phyloP scores from a whole-genome alignment of 352 stramenopile species.

The Paralagenidium karlingii region DNA sequence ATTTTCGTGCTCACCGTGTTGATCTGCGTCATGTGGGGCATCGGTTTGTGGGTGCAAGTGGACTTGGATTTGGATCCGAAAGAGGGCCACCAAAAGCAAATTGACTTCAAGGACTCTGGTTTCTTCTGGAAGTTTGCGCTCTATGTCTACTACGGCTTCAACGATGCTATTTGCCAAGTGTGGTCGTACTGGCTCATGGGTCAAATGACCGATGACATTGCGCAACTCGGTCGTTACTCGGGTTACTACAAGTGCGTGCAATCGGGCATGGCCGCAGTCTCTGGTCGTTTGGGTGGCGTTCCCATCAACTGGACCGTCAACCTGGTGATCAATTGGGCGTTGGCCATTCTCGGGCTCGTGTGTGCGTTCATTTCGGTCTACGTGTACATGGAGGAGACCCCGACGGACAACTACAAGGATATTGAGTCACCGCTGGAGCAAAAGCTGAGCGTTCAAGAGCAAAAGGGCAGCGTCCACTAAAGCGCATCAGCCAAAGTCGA shows the following conservation, averaged over 20 bases:
- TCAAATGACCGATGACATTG: conserved; percentile 17
- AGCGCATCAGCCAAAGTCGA: no score
- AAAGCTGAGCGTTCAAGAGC: no score
- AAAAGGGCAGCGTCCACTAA: no score
- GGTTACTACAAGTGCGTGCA: conserved; percentile 66
- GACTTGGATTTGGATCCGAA: conserved; percentile 16
- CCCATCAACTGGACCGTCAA: conserved; percentile 9
- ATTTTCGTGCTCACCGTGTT: conserved; percentile 10
- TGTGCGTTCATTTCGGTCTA: no score
- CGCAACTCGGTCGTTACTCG: no score
- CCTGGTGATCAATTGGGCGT: conserved; percentile 20
- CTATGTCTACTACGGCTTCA: conserved; percentile 59
- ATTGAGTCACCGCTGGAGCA: no score
- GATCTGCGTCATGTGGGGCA: conserved; percentile 22
- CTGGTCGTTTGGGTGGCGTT: conserved; percentile 23
- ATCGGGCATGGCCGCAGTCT: conserved; percentile 13
- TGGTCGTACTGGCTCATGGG: conserved; percentile 77
- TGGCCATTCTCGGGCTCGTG: no score
- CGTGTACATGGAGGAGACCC: no score
- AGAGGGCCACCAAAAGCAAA: conserved; percentile 8
- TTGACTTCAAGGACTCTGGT: conserved; percentile 17
- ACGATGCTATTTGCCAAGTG: conserved; percentile 62
- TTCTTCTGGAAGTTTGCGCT: conserved; percentile 18
- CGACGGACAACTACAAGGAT: no score
- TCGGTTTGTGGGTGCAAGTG: conserved; percentile 17